Base-by-base conservation (phyloP, 31 red algal genomes). In the Endocladia muricata region DNA sequence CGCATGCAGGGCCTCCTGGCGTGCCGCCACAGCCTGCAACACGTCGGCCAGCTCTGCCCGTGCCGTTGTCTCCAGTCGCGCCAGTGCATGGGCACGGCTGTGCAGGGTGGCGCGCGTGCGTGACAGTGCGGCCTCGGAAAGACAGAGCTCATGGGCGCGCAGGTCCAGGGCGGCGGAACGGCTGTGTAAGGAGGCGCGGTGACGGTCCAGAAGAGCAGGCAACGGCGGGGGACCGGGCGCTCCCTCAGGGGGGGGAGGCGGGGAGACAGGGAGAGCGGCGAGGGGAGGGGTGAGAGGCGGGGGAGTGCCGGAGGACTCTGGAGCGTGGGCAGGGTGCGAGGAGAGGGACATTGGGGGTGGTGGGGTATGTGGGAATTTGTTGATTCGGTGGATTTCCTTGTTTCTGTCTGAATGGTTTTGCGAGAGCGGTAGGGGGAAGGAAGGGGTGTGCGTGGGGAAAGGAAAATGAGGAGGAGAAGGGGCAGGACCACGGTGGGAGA, bases 141-240 rank as follows among this genome's bases (percentile, higher is more conserved):
- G 61, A 3, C 0, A 23, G 21, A 67, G 23, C 33, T 67, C 26
- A 37, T 67, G 61, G 28, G 61, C 61, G 19, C 61, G 61, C 26
- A 67, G 61, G 23, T 67, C 61, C 21, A 67, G 61, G 28, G 61
- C 61, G 9, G 61, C 61, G 0, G 61, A 23, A 21, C 61, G 25
- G 6, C 39, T 3, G 7, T 67, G 61, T 9, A 67, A 35, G 3
- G 5, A 37, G 39, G 61, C 33, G 0, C n/a, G 6, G 61, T 67
- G 61, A 4, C 19, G 34, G 5, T 32, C 33, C 32, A 32, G 61
- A 67, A 67, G 61, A 17, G 61, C 30, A 28, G 55, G 32, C 30
- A 58, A 4, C 6, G 55, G 3, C 25, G 55, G n/a, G n/a, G n/a
- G n/a, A n/a, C n/a, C n/a, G n/a, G n/a, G n/a, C n/a, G n/a, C n/a